These are phyloP conservation scores for Phytopythium cucurbitacearum DNA, from an alignment of 352 stramenopile species.

Conservation along the genomic window DNA sequence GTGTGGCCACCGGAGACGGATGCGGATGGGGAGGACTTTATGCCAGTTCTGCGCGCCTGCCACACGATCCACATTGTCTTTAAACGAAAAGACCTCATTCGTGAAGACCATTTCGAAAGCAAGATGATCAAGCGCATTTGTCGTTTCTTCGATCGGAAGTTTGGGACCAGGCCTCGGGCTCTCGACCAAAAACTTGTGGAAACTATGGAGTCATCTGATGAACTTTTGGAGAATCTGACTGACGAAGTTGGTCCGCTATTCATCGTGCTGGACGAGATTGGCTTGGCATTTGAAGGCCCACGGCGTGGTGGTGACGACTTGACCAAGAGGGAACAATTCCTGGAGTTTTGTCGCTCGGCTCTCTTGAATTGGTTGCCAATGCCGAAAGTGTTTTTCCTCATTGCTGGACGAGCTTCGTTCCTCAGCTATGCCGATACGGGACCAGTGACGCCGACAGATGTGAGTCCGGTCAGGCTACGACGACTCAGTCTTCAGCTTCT, in stretches of 20 bases:
- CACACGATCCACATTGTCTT: conserved; percentile 8
- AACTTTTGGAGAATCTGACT: conserved; percentile 5
- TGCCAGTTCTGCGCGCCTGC: conserved; percentile 4
- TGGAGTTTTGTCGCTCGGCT: no score
- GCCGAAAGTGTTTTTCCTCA: conserved; percentile 14
- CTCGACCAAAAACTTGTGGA: no score
- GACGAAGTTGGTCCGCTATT: conserved; percentile 19
- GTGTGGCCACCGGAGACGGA: background rate
- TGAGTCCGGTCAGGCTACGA: no score
- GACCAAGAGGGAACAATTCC: no score
- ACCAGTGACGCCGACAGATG: background rate
- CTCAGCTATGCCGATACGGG: conserved; percentile 5
- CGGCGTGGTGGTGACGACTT: no score
- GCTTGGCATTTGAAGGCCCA: background rate
- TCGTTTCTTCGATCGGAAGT: no score
- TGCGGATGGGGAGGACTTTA: background rate
- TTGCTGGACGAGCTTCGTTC: conserved; percentile 10
- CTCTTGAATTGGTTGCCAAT: conserved; percentile 7
- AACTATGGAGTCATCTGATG: no score
- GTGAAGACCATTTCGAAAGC: no score
- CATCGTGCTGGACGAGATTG: conserved; percentile 16
- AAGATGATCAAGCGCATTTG: no score
- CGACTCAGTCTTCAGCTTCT: no score
- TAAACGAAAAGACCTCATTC: no score
- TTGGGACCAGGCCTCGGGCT: no score